A percentile compares a stretch with the other conserved stretches of the same genome.
Conservation (phyloP, 345 rosid genomes). For the Moringa oleifera region DNA sequence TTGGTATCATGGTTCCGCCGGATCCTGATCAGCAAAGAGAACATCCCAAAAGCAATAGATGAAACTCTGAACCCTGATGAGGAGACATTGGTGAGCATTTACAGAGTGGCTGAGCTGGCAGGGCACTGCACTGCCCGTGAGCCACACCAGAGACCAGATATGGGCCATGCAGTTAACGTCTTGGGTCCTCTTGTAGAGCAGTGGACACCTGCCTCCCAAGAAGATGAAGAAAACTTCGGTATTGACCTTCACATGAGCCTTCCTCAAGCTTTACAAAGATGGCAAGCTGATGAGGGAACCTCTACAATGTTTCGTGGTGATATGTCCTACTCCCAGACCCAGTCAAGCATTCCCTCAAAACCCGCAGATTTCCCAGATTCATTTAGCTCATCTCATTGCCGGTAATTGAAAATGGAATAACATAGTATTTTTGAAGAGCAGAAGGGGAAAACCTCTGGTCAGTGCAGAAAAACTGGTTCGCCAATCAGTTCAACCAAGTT, state of each 20-base stretch:
- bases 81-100: constrained; percentile 59
- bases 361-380: constrained; percentile 59
- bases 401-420: constrained; percentile 28
- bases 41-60: constrained; percentile 55
- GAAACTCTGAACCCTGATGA: constrained; percentile 48
- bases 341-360: constrained; percentile 61
- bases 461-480: neutral
- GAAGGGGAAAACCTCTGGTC: neutral
- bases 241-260: constrained; percentile 74
- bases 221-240: constrained; percentile 58
- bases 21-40: constrained; percentile 55
- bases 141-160: constrained; percentile 82
- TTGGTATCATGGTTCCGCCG: constrained; percentile 85
- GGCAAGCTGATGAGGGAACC: constrained; percentile 77
- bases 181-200: constrained; percentile 75
- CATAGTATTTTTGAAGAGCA: neutral
- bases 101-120: constrained; percentile 72
- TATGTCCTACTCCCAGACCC: constrained; percentile 48
- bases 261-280: constrained; percentile 74
- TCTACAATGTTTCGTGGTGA: constrained; percentile 45
- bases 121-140: constrained; percentile 89
- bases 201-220: constrained; percentile 73
- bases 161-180: constrained; percentile 82
- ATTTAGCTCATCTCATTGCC: constrained; percentile 54
- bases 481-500: neutral